Percentiles rank a stretch among this genome's conserved stretches.
phyloP scores from a whole-genome alignment of 345 rosid species.

The Eucalyptus pauciflora region DNA sequence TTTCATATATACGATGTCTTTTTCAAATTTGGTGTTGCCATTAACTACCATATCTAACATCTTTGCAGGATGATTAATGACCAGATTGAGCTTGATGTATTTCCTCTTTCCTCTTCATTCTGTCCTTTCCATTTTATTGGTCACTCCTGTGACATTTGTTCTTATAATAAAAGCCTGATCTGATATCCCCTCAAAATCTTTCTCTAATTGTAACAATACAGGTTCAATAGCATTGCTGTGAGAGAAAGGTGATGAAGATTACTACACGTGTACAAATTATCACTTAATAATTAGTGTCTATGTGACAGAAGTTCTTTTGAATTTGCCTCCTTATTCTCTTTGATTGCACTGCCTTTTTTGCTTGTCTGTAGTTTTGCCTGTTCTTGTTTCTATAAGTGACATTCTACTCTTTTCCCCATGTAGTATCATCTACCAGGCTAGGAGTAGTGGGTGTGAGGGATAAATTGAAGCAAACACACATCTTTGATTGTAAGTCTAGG shows the following conservation, averaged over 20 bases:
- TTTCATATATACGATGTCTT: background rate
- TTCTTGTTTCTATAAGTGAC: background rate
- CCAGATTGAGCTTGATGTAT: background rate
- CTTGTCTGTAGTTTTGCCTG: background rate
- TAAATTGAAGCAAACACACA: background rate
- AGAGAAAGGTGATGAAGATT: background rate
- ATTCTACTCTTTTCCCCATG: background rate
- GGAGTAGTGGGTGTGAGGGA: background rate
- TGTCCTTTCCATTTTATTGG: background rate
- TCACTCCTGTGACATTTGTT: background rate
- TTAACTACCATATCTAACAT: background rate
- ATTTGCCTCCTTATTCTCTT: background rate
- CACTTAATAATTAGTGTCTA: background rate
- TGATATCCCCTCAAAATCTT: background rate
- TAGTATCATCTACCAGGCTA: background rate
- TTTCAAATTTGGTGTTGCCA: background rate
- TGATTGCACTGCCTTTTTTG: background rate
- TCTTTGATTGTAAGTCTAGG: background rate
- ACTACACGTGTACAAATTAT: background rate
- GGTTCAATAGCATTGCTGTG: background rate
- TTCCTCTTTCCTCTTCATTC: background rate
- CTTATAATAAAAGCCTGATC: background rate
- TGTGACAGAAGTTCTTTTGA: background rate
- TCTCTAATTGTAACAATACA: background rate
- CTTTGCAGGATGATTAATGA: background rate